phyloP scores from a whole-genome alignment of 129 eudicot genomes.

The Kitagawia praeruptora region DNA sequence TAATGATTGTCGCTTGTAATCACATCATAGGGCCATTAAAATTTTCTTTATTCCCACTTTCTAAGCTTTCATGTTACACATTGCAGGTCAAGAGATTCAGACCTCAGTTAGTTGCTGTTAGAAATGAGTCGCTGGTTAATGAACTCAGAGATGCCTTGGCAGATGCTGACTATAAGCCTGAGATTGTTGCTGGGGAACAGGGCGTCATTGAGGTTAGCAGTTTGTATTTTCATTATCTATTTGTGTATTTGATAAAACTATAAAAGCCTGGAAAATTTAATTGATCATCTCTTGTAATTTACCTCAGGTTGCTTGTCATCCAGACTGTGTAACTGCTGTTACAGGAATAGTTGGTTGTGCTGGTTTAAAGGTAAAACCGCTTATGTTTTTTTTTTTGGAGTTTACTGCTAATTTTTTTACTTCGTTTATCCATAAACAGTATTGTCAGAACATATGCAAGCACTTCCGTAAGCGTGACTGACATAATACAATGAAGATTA shows the following conservation, averaged over 20 bases:
- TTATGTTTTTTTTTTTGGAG: background rate
- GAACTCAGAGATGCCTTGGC: slow-evolving; percentile 93
- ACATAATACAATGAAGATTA: background rate
- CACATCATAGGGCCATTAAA: background rate
- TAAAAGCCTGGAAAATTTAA: background rate
- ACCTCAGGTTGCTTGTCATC: slow-evolving; percentile 90
- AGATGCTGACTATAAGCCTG: slow-evolving; percentile 78
- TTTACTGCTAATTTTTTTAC: background rate
- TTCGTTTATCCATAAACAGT: background rate
- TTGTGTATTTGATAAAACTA: background rate
- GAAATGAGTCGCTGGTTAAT: slow-evolving; percentile 54
- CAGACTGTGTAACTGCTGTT: slow-evolving; percentile 88
- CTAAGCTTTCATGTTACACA: slow-evolving; percentile 2
- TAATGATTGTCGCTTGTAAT: slow-evolving; percentile 3
- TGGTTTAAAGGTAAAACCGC: slow-evolving; percentile 67
- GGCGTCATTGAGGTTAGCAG: slow-evolving; percentile 76
- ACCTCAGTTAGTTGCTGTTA: slow-evolving; percentile 79
- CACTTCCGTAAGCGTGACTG: background rate
- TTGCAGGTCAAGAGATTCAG: slow-evolving; percentile 69
- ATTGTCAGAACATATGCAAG: background rate
- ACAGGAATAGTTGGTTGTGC: slow-evolving; percentile 99
- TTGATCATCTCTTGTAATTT: background rate
- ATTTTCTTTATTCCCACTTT: background rate
- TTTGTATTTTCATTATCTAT: background rate
- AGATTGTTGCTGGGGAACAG: slow-evolving; percentile 90